Base-by-base conservation (phyloP, 495 filamentous ascomycete genomes). In the Hypoxylon intermedium region DNA sequence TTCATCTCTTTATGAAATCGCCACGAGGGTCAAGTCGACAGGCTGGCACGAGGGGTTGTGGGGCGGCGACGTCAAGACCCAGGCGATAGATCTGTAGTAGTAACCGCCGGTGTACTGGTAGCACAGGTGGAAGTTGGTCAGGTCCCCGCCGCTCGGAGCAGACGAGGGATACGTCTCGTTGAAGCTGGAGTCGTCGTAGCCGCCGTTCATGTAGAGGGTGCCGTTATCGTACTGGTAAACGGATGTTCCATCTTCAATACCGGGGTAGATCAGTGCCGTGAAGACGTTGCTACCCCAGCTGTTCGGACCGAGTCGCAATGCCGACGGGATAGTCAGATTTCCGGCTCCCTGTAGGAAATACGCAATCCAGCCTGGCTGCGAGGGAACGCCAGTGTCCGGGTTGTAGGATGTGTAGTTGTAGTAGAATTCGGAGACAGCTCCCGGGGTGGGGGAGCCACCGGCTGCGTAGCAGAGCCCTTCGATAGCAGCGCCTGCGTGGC, bases 11-110 rank as follows among this genome's bases (percentile, higher is more conserved):
- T 45, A 59, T 18, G 46, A 28, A 15, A 60, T 12, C 19, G 42
- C 19, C 37, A 36, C n/a, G 3, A 60, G 13, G 50, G 11, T 42
- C 38, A 80, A 68, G 15, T 75, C 53, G 7, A 80, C 76, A 43
- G 72, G 71, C 28, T 67, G 47, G 63, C 79, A 82, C 9, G 72
- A 74, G 3, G 79, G 79, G 60, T 81, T 82, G 67, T 80, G 70
- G 6, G 79, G 73, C 56, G 68, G 53, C 7, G 41, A 57, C 19
- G 67, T 60, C 0, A 77, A 73, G 2, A 71, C 68, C 77, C 77
- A 82, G 38, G 70, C 67, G 26, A 81, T 50, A 1, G 72, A 75
- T 16, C 60, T 43, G 53, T 80, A 81, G 41, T 54, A 46, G 52
- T 81, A 81, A 3, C 67, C 75, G 6, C 38, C 37, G 31, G 66